A percentile compares a stretch with the other conserved stretches of the same genome.
Evolutionary conservation across 805 yeast species (phyloP).

Genomic region (Metschnikowia hibisci): DNA sequence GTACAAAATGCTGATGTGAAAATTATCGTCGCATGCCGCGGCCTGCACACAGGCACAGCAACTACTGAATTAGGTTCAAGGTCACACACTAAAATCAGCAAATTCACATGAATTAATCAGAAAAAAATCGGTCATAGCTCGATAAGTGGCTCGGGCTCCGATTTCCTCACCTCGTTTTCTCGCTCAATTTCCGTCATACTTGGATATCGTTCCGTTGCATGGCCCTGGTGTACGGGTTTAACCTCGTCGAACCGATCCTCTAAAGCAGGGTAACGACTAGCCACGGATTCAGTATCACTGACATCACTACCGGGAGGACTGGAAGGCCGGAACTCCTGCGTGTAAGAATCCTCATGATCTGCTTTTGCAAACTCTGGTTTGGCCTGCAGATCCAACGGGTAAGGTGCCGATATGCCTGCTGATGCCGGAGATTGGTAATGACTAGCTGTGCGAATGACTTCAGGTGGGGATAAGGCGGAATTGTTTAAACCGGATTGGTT

Average conservation of each 20-base stretch:
- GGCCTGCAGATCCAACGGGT: neutral
- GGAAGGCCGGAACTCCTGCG: conserved; percentile 10
- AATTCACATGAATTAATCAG: too few species aligned
- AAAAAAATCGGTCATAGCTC: conserved; percentile 23
- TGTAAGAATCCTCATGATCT: neutral
- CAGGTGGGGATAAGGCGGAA: neutral
- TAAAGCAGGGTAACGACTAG: conserved; percentile 19
- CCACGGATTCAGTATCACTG: conserved; percentile 18
- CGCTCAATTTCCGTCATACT: conserved; percentile 5
- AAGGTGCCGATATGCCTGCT: neutral
- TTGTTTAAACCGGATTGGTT: too few species aligned
- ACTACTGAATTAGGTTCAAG: too few species aligned
- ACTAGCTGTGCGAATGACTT: neutral
- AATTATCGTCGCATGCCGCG: neutral
- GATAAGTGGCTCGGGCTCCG: conserved; percentile 41
- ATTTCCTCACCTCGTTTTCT: conserved; percentile 1
- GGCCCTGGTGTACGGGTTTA: conserved; percentile 5
- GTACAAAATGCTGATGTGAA: neutral
- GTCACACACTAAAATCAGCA: too few species aligned
- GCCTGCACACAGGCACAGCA: too few species aligned
- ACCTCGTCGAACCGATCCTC: conserved; percentile 9
- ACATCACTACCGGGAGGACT: conserved; percentile 15
- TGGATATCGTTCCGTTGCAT: conserved; percentile 14
- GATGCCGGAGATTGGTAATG: neutral
- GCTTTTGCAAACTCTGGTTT: neutral